Conservation (phyloP, 768 basidiomycete species). For the Mycena metata region DNA sequence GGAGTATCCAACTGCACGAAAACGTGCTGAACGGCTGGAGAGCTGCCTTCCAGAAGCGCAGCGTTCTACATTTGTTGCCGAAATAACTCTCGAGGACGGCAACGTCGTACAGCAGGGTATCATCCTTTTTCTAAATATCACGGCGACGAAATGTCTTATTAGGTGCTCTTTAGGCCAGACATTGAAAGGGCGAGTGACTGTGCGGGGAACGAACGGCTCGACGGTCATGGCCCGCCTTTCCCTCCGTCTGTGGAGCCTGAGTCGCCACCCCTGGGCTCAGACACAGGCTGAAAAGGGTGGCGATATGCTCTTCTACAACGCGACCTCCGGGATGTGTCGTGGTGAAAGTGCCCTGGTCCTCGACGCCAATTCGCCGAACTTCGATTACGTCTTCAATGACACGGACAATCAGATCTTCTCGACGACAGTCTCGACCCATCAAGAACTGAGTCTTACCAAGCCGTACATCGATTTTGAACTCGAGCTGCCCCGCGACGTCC, state of each 20-base stretch:
- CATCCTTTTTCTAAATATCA: not conserved
- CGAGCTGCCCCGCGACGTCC: not conserved
- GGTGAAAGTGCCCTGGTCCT: not conserved
- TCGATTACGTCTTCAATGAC: not conserved
- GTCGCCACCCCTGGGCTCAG: slow-evolving; percentile 15
- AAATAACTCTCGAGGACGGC: slow-evolving; percentile 25
- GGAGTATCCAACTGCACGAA: not conserved
- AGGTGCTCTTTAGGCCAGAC: not conserved
- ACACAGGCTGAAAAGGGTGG: slow-evolving; percentile 1
- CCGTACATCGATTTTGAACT: slow-evolving; percentile 25
- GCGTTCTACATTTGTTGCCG: slow-evolving; percentile 22
- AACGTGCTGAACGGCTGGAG: not conserved
- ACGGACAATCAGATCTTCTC: not conserved
- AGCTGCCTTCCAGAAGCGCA: slow-evolving; percentile 21
- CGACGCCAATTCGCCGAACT: not conserved
- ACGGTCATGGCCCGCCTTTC: slow-evolving; percentile 21
- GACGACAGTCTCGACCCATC: too few species aligned
- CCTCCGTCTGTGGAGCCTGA: not conserved
- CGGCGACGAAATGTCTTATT: not conserved
- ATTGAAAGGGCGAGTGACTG: slow-evolving; percentile 24
- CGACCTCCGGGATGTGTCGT: not conserved
- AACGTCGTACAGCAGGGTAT: slow-evolving; percentile 6
- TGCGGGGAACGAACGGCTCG: slow-evolving; percentile 5
- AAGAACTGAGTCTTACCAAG: not conserved
- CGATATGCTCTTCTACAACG: not conserved